A percentile compares a stretch with the other conserved stretches of the same genome.
phyloP scores from a whole-genome alignment of 306 rosid genomes.

The Casuarina cunninghamiana region DNA sequence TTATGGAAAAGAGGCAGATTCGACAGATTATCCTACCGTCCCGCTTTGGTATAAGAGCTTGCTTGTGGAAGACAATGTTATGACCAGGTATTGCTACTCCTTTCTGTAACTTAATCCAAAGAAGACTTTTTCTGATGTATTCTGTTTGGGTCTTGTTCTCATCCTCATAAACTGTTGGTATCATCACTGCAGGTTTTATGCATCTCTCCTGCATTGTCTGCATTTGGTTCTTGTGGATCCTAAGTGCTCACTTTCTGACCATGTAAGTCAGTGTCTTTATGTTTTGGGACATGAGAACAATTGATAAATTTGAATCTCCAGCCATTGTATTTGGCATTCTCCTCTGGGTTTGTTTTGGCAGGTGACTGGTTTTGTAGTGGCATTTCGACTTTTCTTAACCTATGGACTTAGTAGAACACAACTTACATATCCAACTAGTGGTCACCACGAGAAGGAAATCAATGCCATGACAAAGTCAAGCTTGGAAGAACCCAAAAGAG shows the following conservation, averaged over 20 bases:
- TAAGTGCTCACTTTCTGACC: slow-evolving; percentile 75
- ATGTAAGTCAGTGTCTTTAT: slow-evolving; percentile 54
- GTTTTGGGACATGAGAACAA: slow-evolving; percentile 11
- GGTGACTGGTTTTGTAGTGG: slow-evolving; percentile 85
- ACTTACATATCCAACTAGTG: slow-evolving; percentile 33
- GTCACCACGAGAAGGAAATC: slow-evolving; percentile 42
- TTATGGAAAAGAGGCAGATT: not conserved
- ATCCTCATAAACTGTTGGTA: slow-evolving; percentile 23
- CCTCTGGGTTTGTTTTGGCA: slow-evolving; percentile 27
- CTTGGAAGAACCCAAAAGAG: slow-evolving; percentile 50
- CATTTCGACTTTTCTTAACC: slow-evolving; percentile 66
- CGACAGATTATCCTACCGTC: not conserved
- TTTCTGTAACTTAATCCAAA: slow-evolving; percentile 14
- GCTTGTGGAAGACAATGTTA: slow-evolving; percentile 55
- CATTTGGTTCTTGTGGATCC: slow-evolving; percentile 72
- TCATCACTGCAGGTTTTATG: slow-evolving; percentile 73
- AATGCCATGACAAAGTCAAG: slow-evolving; percentile 24
- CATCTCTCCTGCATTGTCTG: slow-evolving; percentile 65
- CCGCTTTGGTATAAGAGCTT: too few relatives aligned
- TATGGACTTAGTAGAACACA: slow-evolving; percentile 61
- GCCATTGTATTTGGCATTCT: slow-evolving; percentile 25
- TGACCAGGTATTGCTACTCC: slow-evolving; percentile 58
- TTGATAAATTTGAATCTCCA: slow-evolving; percentile 6
- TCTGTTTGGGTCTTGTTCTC: slow-evolving; percentile 1
- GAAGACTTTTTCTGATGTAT: slow-evolving; percentile 16